phyloP scores from a whole-genome alignment of 2,329 filamentous ascomycete genomes.

The Venturia carpophila region DNA sequence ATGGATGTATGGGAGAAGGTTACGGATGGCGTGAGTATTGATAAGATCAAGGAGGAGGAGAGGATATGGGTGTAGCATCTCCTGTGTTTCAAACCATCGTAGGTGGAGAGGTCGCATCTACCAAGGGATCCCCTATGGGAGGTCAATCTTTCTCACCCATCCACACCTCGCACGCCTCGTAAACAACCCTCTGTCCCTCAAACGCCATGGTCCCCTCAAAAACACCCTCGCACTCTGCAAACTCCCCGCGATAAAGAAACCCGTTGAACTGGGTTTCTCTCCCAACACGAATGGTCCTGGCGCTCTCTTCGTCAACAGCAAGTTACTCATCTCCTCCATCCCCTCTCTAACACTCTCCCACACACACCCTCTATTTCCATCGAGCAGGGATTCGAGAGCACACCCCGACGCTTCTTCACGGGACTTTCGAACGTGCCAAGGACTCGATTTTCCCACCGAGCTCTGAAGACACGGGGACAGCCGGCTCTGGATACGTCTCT shows the following conservation, averaged over 20 bases:
- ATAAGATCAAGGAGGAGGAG: background rate
- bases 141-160: conserved; percentile 19
- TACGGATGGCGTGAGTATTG: background rate
- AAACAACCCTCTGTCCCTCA: conserved; percentile 27
- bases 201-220: background rate
- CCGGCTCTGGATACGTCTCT: conserved; percentile 47
- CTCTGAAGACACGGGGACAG: conserved; percentile 48
- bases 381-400: conserved; percentile 33
- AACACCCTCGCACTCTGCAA: conserved; percentile 30
- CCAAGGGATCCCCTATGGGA: too few species aligned
- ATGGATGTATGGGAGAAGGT: too few species aligned
- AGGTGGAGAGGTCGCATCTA: too few species aligned
- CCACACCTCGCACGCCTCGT: conserved; percentile 24
- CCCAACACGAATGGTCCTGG: conserved; percentile 37
- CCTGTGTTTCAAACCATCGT: too few species aligned
- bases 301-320: conserved; percentile 36
- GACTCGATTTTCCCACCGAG: conserved; percentile 21
- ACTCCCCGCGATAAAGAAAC: conserved; percentile 36
- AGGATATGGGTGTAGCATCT: background rate
- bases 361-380: conserved; percentile 42
- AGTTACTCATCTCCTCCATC: conserved; percentile 45
- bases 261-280: conserved; percentile 29
- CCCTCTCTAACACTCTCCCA: conserved; percentile 41
- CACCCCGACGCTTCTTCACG: conserved; percentile 32
- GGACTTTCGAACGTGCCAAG: conserved; percentile 21